Conservation (phyloP, 169 alveolate species). For the Plasmodium malariae region DNA sequence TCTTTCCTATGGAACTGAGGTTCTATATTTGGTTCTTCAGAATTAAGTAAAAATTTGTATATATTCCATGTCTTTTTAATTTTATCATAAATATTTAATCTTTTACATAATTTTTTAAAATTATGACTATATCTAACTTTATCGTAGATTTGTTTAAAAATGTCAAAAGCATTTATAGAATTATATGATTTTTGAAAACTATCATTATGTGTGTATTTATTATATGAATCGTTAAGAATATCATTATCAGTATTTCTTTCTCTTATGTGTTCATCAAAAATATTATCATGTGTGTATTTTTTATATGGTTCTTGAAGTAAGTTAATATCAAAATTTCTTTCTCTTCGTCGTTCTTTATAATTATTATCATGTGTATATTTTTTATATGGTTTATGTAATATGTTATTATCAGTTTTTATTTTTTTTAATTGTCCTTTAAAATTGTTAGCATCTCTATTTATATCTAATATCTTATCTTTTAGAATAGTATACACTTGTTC, state of each 20-base stretch:
- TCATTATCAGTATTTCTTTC: neutral
- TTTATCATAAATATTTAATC: too few species aligned
- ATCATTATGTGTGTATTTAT: too few species aligned
- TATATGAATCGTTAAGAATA: neutral
- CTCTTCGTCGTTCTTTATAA: too few species aligned
- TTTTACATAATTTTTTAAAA: too few species aligned
- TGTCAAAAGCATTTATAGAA: neutral
- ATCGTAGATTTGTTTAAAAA: too few species aligned
- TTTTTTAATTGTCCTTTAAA: neutral
- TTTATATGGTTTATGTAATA: neutral
- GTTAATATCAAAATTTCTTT: too few species aligned
- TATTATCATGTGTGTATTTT: neutral
- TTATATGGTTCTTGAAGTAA: neutral
- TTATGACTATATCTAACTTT: too few species aligned
- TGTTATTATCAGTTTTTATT: neutral
- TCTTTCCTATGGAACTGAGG: neutral
- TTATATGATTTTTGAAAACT: neutral
- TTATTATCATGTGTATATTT: too few species aligned
- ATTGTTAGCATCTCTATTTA: neutral
- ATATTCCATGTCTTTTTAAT: too few species aligned
- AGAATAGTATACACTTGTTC: too few species aligned
- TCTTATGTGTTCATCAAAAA: neutral
- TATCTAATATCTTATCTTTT: neutral
- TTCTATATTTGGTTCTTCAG: neutral
- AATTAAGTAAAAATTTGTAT: too few species aligned